Base-by-base conservation (phyloP, 208 protist species). In the Acanthamoeba sp. region DNA sequence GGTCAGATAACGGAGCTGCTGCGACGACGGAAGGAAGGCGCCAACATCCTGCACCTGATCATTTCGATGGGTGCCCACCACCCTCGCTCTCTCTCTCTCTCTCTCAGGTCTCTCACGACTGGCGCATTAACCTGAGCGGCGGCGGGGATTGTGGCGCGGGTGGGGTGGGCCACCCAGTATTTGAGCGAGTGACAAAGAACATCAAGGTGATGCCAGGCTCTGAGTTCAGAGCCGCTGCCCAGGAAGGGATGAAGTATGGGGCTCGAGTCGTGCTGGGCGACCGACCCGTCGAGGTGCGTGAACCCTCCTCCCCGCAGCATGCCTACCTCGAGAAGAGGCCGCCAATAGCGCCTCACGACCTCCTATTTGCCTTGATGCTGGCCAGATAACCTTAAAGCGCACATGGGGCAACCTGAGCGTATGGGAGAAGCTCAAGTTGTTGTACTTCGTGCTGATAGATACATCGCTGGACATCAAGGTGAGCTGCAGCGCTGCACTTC, bases 381-480 rank as follows among this genome's bases (percentile, higher is more conserved):
- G 16, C 1, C 38, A 80, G 69, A 88, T 88, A 6, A 88, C 80
- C 3, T 29, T 88, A 16, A 52, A 88, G 50, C 80, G 80, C 24
- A 88, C 80, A 22, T 88, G 80, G 80, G 32, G 80, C n/a, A 62
- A 42, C 32, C 36, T 88, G 5, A 48, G 32, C 27, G 20, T 64
- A 5, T 88, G 80, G 80, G 80, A 88, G 22, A 88, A 88, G 80
- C 80, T 88, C 48, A 88, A 88, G 50, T 22, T 88, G 45, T 16
- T 88, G 42, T 88, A 88, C 50, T 88, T 88, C 18, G 48, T 88
- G 80, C 27, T 88, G 27, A 88, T 64, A 32, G 80, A 88, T n/a
- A 88, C 48, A n/a, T 88, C 80, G 4, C 50, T 88, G 16, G 80
- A 88, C 27, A 88, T 88, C 80, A 88, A 55, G 50, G 59, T 59